Evolutionary conservation across 805 yeast genomes (phyloP).

Genomic region (Starmerella floris): DNA sequence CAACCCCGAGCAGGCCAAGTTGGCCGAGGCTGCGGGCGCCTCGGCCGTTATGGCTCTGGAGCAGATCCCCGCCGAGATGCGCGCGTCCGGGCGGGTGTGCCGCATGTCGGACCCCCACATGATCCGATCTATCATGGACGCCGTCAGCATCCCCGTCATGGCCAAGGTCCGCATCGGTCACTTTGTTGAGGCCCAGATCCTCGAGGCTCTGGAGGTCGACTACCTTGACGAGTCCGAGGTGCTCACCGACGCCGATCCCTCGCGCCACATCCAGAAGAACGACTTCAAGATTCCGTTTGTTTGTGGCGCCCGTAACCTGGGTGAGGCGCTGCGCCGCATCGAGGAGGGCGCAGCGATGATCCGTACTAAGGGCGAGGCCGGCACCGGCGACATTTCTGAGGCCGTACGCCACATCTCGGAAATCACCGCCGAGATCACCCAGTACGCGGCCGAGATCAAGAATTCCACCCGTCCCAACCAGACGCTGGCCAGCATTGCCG

Average conservation of each 20-base stretch:
- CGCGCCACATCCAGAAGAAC: slow-evolving; percentile 47
- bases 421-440: slow-evolving; percentile 44
- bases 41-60: slow-evolving; percentile 85
- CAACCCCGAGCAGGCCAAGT: slow-evolving; percentile 62
- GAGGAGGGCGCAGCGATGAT: slow-evolving; percentile 80
- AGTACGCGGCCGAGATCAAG: slow-evolving; percentile 25
- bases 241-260: slow-evolving; percentile 66
- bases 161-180: slow-evolving; percentile 80
- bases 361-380: slow-evolving; percentile 80
- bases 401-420: slow-evolving; percentile 62
- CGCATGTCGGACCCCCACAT: slow-evolving; percentile 77
- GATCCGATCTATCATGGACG: slow-evolving; percentile 60
- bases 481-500: slow-evolving; percentile 37
- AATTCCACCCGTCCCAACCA: slow-evolving; percentile 1
- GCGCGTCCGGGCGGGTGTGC: slow-evolving; percentile 69
- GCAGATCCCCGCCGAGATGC: slow-evolving; percentile 73
- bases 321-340: slow-evolving; percentile 68
- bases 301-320: slow-evolving; percentile 70
- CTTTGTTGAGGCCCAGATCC: slow-evolving; percentile 65
- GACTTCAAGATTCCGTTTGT: slow-evolving; percentile 63
- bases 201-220: slow-evolving; percentile 59
- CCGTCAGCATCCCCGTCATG: slow-evolving; percentile 49
- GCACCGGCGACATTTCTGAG: slow-evolving; percentile 75
- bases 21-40: slow-evolving; percentile 77
- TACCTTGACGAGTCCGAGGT: slow-evolving; percentile 79